Evolutionary conservation across 208 protist species (phyloP).

Genomic region (Ichthyophonus hoferi): DNA sequence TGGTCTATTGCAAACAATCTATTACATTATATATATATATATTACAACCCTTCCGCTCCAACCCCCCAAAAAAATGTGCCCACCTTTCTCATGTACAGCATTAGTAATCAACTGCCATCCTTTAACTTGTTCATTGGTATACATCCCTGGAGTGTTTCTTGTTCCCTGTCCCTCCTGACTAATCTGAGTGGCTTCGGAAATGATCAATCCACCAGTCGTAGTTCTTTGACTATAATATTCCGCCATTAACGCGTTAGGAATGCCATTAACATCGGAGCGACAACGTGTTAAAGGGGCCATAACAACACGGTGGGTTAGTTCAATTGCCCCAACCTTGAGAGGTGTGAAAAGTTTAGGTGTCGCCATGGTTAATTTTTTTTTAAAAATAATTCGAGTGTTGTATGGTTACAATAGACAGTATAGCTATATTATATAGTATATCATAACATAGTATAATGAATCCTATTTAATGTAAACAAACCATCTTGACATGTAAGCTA

Average conservation of each 20-base stretch:
- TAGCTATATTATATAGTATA: no score
- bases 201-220: constrained; percentile 38
- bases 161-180: constrained; percentile 34
- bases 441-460: no score
- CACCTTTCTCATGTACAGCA: constrained; percentile 34
- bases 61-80: neutral
- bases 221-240: constrained; percentile 47
- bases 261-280: neutral
- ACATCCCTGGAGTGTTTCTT: constrained; percentile 37
- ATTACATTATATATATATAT: no score
- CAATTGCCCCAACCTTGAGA: constrained; percentile 9
- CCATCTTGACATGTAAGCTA: no score
- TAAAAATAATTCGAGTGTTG: no score
- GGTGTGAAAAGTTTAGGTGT: constrained; percentile 1
- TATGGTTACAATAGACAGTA: no score
- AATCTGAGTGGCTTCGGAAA: constrained; percentile 50
- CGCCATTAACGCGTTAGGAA: constrained; percentile 25
- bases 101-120: constrained; percentile 36
- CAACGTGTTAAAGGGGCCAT: constrained; percentile 43
- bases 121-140: constrained; percentile 44
- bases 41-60: no score
- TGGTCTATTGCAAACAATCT: no score
- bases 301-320: constrained; percentile 27
- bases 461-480: no score
- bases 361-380: no score